Percentiles rank a stretch among this genome's conserved stretches.
Evolutionary conservation across 1,139 yeast genomes (phyloP).

Genomic region (Pichia sp.): DNA sequence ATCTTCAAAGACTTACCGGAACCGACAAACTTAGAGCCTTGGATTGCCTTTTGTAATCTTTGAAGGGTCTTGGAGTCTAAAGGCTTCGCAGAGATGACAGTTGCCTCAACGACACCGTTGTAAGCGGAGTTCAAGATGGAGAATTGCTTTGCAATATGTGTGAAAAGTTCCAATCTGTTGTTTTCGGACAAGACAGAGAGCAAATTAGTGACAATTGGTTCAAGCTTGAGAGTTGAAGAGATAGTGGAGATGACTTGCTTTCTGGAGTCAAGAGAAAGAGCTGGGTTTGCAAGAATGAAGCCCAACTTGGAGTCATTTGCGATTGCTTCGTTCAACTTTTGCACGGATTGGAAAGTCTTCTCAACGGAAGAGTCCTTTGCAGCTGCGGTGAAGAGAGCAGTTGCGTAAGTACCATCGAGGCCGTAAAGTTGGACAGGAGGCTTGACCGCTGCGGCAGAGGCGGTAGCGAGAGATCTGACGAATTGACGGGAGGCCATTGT

Average conservation of each 20-base stretch:
- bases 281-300: constrained; percentile 70
- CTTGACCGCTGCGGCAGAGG: constrained; percentile 47
- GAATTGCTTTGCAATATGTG: constrained; percentile 63
- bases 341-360: constrained; percentile 61
- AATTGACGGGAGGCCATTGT: constrained; percentile 59
- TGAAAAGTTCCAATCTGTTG: constrained; percentile 78
- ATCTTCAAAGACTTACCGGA: constrained; percentile 80
- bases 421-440: constrained; percentile 96
- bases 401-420: constrained; percentile 94
- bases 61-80: constrained; percentile 75
- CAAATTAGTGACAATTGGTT: constrained; percentile 73
- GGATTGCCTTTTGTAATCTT: constrained; percentile 74
- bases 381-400: constrained; percentile 90
- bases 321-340: constrained; percentile 49
- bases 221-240: constrained; percentile 52
- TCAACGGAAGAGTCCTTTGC: constrained; percentile 75
- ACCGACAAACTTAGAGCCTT: constrained; percentile 77
- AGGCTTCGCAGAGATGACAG: constrained; percentile 81
- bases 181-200: constrained; percentile 84
- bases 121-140: constrained; percentile 77
- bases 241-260: constrained; percentile 57
- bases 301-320: constrained; percentile 56
- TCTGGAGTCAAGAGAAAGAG: constrained; percentile 74
- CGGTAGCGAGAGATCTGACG: constrained; percentile 50
- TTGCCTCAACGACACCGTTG: constrained; percentile 89